A percentile compares a stretch with the other conserved stretches of the same genome.
These are phyloP conservation scores for Fusarium tjaetaba DNA, from an alignment of 2,329 filamentous ascomycete species.

Conservation along the genomic window DNA sequence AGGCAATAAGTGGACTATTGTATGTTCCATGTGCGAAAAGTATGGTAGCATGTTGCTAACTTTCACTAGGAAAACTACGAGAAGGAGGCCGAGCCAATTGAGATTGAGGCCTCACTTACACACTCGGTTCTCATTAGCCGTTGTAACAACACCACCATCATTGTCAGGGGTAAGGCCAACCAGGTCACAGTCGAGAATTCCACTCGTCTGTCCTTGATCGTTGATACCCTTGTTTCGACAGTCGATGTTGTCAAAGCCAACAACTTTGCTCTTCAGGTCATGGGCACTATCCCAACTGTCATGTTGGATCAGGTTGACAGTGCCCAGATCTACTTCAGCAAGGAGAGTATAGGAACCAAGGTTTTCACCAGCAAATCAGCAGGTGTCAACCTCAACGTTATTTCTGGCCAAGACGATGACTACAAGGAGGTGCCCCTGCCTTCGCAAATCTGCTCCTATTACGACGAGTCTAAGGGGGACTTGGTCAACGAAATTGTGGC, in stretches of 20 bases:
- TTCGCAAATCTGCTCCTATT: constrained; percentile 86
- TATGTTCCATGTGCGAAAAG: constrained; percentile 52
- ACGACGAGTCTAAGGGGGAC: constrained; percentile 74
- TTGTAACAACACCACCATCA: constrained; percentile 90
- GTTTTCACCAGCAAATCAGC: constrained; percentile 90
- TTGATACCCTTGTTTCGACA: constrained; percentile 89
- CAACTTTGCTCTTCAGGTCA: constrained; percentile 93
- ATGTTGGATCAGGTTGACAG: constrained; percentile 94
- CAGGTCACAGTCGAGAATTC: constrained; percentile 97
- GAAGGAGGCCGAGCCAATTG: constrained; percentile 74
- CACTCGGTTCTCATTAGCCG: constrained; percentile 93
- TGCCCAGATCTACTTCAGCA: constrained; percentile 85
- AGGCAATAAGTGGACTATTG: constrained; percentile 93
- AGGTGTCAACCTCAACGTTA: constrained; percentile 87
- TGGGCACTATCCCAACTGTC: constrained; percentile 86
- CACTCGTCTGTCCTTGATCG: constrained; percentile 81
- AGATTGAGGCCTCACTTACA: constrained; percentile 82
- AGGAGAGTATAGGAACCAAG: constrained; percentile 80
- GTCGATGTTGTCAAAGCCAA: constrained; percentile 95
- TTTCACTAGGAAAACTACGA: constrained; percentile 84
- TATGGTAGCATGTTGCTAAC: constrained; percentile 8
- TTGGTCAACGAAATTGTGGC: constrained; percentile 95
- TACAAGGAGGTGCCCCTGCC: constrained; percentile 89
- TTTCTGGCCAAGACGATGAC: constrained; percentile 76
- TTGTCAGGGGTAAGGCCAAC: constrained; percentile 92